Conservation (phyloP, 2,329 filamentous ascomycete species). For the Spiromastix sp. region DNA sequence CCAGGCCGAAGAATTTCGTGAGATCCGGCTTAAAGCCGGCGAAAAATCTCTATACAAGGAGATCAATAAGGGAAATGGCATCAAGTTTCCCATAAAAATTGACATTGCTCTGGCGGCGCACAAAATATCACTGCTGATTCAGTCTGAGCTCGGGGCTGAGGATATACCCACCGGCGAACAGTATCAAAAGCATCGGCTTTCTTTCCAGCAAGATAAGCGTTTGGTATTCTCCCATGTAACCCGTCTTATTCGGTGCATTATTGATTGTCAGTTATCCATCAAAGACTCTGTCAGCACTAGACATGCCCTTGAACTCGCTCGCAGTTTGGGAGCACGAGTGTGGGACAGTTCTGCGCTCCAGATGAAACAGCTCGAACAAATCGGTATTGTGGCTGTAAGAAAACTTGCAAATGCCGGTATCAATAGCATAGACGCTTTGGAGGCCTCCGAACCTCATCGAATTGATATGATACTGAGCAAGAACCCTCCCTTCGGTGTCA, state of each 20-base stretch:
- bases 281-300: slow-evolving; percentile 58
- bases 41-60: slow-evolving; percentile 63
- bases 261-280: slow-evolving; percentile 57
- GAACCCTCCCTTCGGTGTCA: slow-evolving; percentile 73
- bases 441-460: slow-evolving; percentile 53
- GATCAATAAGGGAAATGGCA: slow-evolving; percentile 57
- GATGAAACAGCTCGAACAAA: slow-evolving; percentile 68
- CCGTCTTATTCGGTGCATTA: slow-evolving; percentile 62
- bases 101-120: slow-evolving; percentile 56
- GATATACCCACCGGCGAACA: slow-evolving; percentile 53
- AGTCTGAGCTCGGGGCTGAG: slow-evolving; percentile 58
- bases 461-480: slow-evolving; percentile 70
- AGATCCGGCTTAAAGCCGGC: slow-evolving; percentile 57
- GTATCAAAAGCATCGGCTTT: slow-evolving; percentile 42
- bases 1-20: slow-evolving; percentile 61
- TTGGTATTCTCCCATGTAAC: slow-evolving; percentile 59
- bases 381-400: slow-evolving; percentile 65
- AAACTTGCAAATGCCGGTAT: slow-evolving; percentile 65
- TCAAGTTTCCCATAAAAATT: slow-evolving; percentile 62
- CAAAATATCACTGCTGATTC: slow-evolving; percentile 69
- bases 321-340: slow-evolving; percentile 61
- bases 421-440: slow-evolving; percentile 59
- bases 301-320: slow-evolving; percentile 64
- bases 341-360: slow-evolving; percentile 80
- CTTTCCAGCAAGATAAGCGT: slow-evolving; percentile 51